A percentile compares a stretch with the other conserved stretches of the same genome.
Evolutionary conservation across 495 filamentous ascomycete genomes (phyloP).

Genomic region (Talaromyces wortmannii): DNA sequence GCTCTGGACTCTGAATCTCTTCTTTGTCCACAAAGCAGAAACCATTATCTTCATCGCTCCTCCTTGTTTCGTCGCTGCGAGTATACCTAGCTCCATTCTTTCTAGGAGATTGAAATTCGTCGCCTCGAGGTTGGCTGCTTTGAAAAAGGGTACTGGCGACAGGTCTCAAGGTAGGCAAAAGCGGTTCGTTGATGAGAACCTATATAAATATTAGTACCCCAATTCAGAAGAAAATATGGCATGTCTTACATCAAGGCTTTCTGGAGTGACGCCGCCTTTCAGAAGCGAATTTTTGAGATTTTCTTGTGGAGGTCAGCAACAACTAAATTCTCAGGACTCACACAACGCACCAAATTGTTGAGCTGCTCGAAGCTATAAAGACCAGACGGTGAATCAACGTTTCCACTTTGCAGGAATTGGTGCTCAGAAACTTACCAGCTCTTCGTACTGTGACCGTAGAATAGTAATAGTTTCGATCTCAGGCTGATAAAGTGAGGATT

Average conservation of each 20-base stretch:
- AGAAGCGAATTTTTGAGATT: constrained; percentile 57
- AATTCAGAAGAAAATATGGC: too few species aligned
- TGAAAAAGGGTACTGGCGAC: constrained; percentile 11
- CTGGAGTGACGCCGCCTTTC: constrained; percentile 53
- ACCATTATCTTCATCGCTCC: constrained; percentile 1
- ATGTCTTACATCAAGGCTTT: constrained; percentile 50
- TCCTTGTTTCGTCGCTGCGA: too few species aligned
- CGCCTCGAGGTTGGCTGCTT: constrained; percentile 17
- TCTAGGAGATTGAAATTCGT: not conserved
- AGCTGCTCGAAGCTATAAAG: constrained; percentile 35
- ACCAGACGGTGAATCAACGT: constrained; percentile 2
- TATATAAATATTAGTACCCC: constrained; percentile 19
- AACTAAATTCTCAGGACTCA: constrained; percentile 2
- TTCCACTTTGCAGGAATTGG: not conserved
- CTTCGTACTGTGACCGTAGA: constrained; percentile 46
- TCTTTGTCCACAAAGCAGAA: constrained; percentile 4
- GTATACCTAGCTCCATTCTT: not conserved
- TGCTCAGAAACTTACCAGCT: constrained; percentile 35
- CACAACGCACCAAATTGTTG: constrained; percentile 29
- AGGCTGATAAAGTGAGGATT: constrained; percentile 7
- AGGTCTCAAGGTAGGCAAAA: constrained; percentile 8
- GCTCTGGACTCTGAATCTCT: constrained; percentile 25
- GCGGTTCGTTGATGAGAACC: constrained; percentile 46
- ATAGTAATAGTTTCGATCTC: constrained; percentile 40
- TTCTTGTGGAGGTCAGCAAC: constrained; percentile 28